phyloP scores from a whole-genome alignment of 768 basidiomycete species.

The Dioszegia crocea region DNA sequence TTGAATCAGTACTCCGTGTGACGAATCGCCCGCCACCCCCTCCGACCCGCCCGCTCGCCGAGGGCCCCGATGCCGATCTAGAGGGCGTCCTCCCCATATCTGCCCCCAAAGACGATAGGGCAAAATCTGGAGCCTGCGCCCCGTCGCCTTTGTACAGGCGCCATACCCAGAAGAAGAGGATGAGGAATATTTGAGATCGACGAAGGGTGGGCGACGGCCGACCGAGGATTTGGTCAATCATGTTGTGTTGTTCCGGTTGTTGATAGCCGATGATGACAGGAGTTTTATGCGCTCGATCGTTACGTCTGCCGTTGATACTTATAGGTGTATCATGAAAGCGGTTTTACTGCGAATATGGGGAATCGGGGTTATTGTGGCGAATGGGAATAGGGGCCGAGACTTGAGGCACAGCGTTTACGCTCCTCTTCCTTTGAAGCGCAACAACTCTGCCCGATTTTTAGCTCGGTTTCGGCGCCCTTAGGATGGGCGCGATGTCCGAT shows the following conservation, averaged over 20 bases:
- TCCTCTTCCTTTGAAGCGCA: too few relatives aligned
- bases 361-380: too few relatives aligned
- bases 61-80: neutral
- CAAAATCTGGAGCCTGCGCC: neutral
- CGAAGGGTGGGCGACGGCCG: constrained; percentile 87
- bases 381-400: too few relatives aligned
- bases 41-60: constrained; percentile 25
- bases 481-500: too few relatives aligned
- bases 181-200: constrained; percentile 83
- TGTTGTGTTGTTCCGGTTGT: constrained; percentile 49
- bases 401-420: too few relatives aligned
- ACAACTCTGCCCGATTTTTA: too few relatives aligned
- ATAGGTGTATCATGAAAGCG: too few relatives aligned
- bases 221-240: constrained; percentile 92
- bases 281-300: too few relatives aligned
- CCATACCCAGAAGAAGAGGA: constrained; percentile 88
- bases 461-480: too few relatives aligned
- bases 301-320: too few relatives aligned
- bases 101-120: neutral
- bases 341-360: too few relatives aligned
- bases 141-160: constrained; percentile 62
- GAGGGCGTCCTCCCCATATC: constrained; percentile 5
- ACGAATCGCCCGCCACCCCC: neutral
- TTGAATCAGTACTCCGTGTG: neutral
- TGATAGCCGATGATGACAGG: neutral